Evolutionary conservation across 1,284 basidiomycete genomes (phyloP).

Genomic region (Fomitopsis betulina): DNA sequence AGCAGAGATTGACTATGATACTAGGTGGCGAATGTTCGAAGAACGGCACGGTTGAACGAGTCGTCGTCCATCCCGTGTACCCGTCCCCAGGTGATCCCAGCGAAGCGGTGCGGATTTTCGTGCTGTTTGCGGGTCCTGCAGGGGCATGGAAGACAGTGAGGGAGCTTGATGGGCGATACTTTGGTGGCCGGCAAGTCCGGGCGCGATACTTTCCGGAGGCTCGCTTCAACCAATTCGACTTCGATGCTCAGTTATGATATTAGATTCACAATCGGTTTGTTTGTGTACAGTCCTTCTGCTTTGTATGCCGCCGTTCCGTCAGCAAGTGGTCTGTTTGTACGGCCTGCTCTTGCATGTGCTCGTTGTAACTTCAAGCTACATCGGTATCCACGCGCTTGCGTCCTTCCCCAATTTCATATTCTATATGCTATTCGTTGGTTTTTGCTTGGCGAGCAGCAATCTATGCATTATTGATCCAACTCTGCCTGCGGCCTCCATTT

Average conservation of each 20-base stretch:
- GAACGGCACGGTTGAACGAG: conserved; percentile 86
- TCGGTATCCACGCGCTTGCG: too few relatives aligned
- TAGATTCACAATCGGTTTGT: not conserved
- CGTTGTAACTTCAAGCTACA: too few relatives aligned
- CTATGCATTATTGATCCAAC: too few relatives aligned
- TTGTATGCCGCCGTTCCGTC: not conserved
- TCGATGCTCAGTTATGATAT: conserved; percentile 36
- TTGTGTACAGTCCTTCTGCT: not conserved
- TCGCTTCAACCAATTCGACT: conserved; percentile 45
- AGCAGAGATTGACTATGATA: conserved; percentile 5
- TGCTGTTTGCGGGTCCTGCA: conserved; percentile 82
- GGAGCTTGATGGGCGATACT: conserved; percentile 87
- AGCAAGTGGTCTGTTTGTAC: not conserved
- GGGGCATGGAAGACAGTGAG: conserved; percentile 94
- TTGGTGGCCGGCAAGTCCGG: conserved; percentile 80
- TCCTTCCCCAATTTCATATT: not conserved
- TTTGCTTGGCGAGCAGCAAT: too few relatives aligned
- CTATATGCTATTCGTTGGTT: too few relatives aligned
- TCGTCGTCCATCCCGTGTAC: conserved; percentile 75
- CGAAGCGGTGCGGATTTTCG: conserved; percentile 80
- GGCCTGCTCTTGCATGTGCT: not conserved
- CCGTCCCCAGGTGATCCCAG: conserved; percentile 56
- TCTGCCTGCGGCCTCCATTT: too few relatives aligned
- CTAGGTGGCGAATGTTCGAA: conserved; percentile 85
- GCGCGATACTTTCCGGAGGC: conserved; percentile 81